Percentiles rank a stretch among this genome's conserved stretches.
These are phyloP conservation scores for Boletales sp. DNA, from an alignment of 768 basidiomycete species.

Conservation along the genomic window DNA sequence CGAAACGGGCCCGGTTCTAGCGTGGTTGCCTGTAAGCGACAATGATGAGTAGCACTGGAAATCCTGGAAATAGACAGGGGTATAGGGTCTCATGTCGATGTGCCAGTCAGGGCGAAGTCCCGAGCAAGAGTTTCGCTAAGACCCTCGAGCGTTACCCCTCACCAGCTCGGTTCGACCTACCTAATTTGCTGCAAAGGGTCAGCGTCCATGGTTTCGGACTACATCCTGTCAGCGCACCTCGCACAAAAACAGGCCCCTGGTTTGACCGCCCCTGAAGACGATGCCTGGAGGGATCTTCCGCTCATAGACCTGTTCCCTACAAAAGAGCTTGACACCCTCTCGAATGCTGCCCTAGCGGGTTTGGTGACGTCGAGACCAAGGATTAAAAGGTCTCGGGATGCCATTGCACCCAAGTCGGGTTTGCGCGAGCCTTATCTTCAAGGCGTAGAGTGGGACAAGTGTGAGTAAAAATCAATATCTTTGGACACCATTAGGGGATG, in stretches of 20 bases:
- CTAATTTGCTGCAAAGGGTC: constrained; percentile 12
- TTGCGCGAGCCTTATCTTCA: constrained; percentile 18
- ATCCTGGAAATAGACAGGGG: too few relatives aligned
- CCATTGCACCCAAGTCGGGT: constrained; percentile 24
- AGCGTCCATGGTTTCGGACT: background rate
- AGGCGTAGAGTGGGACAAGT: too few relatives aligned
- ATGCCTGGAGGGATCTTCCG: constrained; percentile 37
- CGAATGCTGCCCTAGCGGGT: constrained; percentile 32
- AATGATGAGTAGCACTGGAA: too few relatives aligned
- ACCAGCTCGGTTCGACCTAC: constrained; percentile 4
- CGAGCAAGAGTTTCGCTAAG: constrained; percentile 10
- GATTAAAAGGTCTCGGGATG: constrained; percentile 32
- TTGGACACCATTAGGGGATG: too few relatives aligned
- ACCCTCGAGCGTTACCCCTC: constrained; percentile 9
- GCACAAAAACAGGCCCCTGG: constrained; percentile 22
- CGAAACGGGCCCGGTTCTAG: constrained; percentile 1
- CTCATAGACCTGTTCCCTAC: constrained; percentile 29
- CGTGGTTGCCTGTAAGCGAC: background rate
- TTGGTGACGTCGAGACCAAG: constrained; percentile 39
- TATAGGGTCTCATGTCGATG: constrained; percentile 10
- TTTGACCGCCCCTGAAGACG: constrained; percentile 29
- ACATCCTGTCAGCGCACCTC: constrained; percentile 7
- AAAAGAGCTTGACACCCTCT: constrained; percentile 23
- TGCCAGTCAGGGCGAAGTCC: constrained; percentile 22
- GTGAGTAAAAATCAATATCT: too few relatives aligned